Evolutionary conservation across 2,329 filamentous ascomycete genomes (phyloP).

Genomic region (Sporothrix dimorphospora): DNA sequence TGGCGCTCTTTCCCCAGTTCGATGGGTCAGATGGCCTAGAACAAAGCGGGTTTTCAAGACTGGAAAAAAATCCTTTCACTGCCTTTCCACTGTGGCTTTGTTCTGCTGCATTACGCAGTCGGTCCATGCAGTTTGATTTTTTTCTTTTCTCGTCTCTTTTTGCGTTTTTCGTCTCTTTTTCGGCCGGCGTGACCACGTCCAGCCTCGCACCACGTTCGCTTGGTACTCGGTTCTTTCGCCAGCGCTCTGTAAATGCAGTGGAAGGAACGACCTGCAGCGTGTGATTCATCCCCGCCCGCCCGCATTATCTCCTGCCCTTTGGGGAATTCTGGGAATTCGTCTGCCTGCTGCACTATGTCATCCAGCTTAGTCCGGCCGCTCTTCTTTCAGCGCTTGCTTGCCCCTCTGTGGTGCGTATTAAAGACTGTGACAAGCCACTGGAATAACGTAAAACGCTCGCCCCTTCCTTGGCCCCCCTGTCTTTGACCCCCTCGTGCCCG

Average conservation of each 20-base stretch:
- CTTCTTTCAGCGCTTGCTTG: not conserved
- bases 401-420: conserved; percentile 1
- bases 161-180: not conserved
- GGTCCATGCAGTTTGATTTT: not conserved
- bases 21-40: conserved; percentile 2
- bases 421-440: not conserved
- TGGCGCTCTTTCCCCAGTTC: not conserved
- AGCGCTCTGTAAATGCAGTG: not conserved
- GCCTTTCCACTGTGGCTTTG: not conserved
- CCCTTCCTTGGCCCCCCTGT: not conserved
- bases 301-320: conserved; percentile 16
- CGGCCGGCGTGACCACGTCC: not conserved
- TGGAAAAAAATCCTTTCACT: not conserved
- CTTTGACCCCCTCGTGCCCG: not conserved
- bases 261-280: not conserved
- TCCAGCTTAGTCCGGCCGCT: conserved; percentile 6
- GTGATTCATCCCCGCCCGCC: not conserved
- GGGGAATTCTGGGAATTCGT: conserved; percentile 14
- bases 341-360: conserved; percentile 10
- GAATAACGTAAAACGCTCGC: not conserved
- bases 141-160: not conserved
- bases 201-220: not conserved
- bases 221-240: not conserved
- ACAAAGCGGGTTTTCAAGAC: conserved; percentile 9
- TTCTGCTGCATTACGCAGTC: not conserved